Evolutionary conservation across 805 yeast species (phyloP).

Genomic region (Schwanniomyces occidentalis): DNA sequence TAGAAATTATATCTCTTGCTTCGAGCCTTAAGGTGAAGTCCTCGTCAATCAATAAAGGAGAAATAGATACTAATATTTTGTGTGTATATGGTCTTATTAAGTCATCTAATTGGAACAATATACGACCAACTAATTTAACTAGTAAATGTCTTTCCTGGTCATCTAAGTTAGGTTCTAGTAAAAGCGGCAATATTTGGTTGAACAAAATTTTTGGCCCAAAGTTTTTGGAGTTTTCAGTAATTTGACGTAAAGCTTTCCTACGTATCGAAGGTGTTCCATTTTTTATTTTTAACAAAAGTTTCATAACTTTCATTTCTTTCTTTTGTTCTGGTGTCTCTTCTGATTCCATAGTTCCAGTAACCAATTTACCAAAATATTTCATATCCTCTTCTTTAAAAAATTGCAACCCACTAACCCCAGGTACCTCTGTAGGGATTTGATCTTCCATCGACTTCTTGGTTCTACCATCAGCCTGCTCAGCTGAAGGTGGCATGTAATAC

Average conservation of each 20-base stretch:
- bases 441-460: constrained; percentile 18
- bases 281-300: constrained; percentile 65
- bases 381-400: constrained; percentile 72
- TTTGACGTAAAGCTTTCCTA: constrained; percentile 63
- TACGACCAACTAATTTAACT: constrained; percentile 72
- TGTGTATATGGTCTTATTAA: constrained; percentile 71
- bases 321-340: constrained; percentile 51
- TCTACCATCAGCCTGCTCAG: constrained; percentile 20
- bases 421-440: constrained; percentile 53
- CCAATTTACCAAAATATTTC: constrained; percentile 65
- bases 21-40: constrained; percentile 72
- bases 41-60: constrained; percentile 80
- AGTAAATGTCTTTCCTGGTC: constrained; percentile 83
- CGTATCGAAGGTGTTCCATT: constrained; percentile 74
- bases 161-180: constrained; percentile 69
- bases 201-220: constrained; percentile 74
- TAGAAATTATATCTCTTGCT: constrained; percentile 76
- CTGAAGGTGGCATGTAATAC: constrained; percentile 56
- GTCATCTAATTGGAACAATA: constrained; percentile 65
- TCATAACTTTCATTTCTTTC: constrained; percentile 61
- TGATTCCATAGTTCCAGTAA: constrained; percentile 22
- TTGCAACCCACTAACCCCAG: constrained; percentile 65
- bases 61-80: constrained; percentile 67
- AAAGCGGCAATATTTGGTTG: constrained; percentile 69
- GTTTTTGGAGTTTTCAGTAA: constrained; percentile 61